phyloP scores from a whole-genome alignment of 176 grass and related monocot species.

The Areca catechu region DNA sequence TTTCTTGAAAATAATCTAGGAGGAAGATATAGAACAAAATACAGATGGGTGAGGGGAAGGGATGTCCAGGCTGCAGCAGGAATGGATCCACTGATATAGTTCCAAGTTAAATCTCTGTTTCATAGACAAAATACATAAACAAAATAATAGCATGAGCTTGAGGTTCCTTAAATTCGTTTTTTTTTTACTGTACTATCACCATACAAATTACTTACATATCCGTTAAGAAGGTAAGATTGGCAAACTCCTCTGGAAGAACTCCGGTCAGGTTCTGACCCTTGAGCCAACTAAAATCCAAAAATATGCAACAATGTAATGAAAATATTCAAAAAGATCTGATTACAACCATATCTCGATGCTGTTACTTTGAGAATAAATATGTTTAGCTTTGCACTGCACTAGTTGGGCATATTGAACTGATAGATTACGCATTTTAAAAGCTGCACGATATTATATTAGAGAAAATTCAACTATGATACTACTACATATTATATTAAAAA shows the following conservation, averaged over 20 bases:
- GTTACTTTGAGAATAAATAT: no score
- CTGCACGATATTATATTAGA: no score
- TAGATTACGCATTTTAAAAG: no score
- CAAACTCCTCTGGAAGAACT: slow-evolving; percentile 13
- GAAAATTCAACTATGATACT: no score
- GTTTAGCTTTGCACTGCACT: no score
- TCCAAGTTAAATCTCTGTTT: slow-evolving; percentile 10
- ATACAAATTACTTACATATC: slow-evolving; percentile 1
- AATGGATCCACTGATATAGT: slow-evolving; percentile 18
- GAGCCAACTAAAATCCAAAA: background rate
- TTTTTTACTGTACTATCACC: background rate
- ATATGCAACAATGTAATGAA: no score
- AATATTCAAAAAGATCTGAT: no score
- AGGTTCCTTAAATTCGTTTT: background rate
- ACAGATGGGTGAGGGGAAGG: slow-evolving; percentile 12
- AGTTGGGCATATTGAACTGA: no score
- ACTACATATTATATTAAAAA: no score
- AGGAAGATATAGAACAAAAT: background rate
- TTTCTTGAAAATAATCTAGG: no score
- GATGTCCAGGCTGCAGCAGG: slow-evolving; percentile 6
- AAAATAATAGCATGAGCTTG: background rate
- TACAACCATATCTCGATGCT: no score
- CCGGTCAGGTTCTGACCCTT: slow-evolving; percentile 14
- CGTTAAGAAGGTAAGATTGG: slow-evolving; percentile 13
- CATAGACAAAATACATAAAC: background rate